A percentile compares a stretch with the other conserved stretches of the same genome.
Conservation (phyloP, 2,329 filamentous ascomycete species). For the Zalaria sp. region DNA sequence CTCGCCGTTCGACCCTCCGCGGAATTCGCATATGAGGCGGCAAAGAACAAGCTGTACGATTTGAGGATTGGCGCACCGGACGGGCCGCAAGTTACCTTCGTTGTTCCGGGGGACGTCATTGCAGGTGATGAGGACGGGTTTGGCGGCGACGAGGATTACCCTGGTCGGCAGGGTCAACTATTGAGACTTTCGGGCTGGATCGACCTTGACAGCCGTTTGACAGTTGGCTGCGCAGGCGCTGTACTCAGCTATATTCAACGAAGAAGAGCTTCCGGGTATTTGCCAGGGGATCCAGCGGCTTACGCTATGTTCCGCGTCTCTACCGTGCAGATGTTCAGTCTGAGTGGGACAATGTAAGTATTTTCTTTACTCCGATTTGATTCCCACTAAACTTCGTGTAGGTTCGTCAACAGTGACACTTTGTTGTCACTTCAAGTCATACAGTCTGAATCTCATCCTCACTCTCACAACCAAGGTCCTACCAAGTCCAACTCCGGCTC, state of each 20-base stretch:
- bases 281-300: constrained; percentile 44
- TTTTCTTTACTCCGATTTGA: neutral
- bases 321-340: constrained; percentile 59
- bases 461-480: constrained; percentile 61
- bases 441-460: constrained; percentile 69
- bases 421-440: constrained; percentile 74
- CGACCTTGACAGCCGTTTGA: constrained; percentile 58
- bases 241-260: constrained; percentile 67
- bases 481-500: constrained; percentile 44
- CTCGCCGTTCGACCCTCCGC: constrained; percentile 26
- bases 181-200: constrained; percentile 57
- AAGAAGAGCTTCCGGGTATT: constrained; percentile 46
- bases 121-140: constrained; percentile 8
- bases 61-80: constrained; percentile 38
- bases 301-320: constrained; percentile 45
- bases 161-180: constrained; percentile 47
- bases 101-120: constrained; percentile 44
- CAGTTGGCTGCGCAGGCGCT: constrained; percentile 77
- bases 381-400: constrained; percentile 25
- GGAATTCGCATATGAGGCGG: constrained; percentile 58
- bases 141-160: constrained; percentile 29
- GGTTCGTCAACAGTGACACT: constrained; percentile 74
- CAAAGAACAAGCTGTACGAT: constrained; percentile 49
- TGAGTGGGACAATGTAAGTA: constrained; percentile 45
- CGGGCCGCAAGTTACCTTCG: constrained; percentile 38